Evolutionary conservation across 2,329 filamentous ascomycete genomes (phyloP).

Genomic region (Hymenotorrendiella dingleyae): DNA sequence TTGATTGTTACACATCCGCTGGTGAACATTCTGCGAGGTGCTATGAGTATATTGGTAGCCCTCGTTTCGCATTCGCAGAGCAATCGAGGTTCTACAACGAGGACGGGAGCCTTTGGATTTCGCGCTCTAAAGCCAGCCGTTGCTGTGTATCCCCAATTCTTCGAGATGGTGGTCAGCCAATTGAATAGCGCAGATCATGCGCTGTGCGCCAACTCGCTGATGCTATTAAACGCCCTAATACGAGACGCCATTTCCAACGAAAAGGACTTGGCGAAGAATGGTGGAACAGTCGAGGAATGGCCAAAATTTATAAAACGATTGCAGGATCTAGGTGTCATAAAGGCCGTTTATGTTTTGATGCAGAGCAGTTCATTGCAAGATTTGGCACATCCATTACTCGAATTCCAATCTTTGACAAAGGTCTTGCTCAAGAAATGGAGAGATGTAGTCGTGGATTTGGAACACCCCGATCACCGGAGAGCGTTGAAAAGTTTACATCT

Average conservation of each 20-base stretch:
- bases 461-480: conserved; percentile 80
- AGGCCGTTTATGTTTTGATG: conserved; percentile 88
- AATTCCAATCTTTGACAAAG: conserved; percentile 91
- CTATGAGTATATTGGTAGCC: conserved; percentile 93
- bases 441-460: conserved; percentile 76
- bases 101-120: conserved; percentile 70
- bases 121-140: conserved; percentile 87
- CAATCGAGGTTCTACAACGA: conserved; percentile 34
- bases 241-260: conserved; percentile 77
- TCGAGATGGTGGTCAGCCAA: conserved; percentile 87
- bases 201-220: conserved; percentile 88
- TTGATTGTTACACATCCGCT: conserved; percentile 91
- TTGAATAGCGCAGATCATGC: conserved; percentile 92
- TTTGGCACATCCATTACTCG: conserved; percentile 78
- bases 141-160: conserved; percentile 85
- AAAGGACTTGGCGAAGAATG: conserved; percentile 31
- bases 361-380: conserved; percentile 90
- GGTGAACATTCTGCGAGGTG: conserved; percentile 93
- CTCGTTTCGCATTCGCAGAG: conserved; percentile 81
- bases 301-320: conserved; percentile 89
- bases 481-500: conserved; percentile 73
- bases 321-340: conserved; percentile 89
- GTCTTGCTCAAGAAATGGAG: conserved; percentile 82
- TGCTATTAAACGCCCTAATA: conserved; percentile 92
- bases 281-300: conserved; percentile 65